Base-by-base conservation (phyloP, 192 early-diverging fungal genomes). In the Geranomyces michiganensis region DNA sequence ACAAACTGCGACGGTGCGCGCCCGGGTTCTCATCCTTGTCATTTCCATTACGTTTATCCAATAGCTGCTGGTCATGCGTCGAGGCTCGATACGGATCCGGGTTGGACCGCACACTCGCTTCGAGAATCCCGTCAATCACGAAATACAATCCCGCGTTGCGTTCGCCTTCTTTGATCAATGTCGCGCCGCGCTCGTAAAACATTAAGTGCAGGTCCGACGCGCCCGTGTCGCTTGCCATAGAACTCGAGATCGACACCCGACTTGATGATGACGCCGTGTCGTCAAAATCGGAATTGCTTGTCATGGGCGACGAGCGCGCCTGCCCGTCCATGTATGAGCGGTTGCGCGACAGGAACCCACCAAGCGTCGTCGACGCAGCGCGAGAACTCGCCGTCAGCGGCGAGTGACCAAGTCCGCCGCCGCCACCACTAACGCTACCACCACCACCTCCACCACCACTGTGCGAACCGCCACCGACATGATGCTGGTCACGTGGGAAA, bases 111-210 rank as follows among this genome's bases (percentile, higher is more conserved):
- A 91, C 89, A 7, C 83, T 85, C 1, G 87, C 92, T 32, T 93
- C 91, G 22, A 99, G 71, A 15, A 88, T 76, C 24, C 97, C 97
- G 74, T 97, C 94, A 74, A 99, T 88, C 4, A 97, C 90, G 75
- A 97, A 92, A 70, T 91, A 98, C 29, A 99, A 70, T 3, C 97
- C 97, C 14, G 85, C 79, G 26, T 86, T 86, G 10, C 92, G 84
- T 76, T 95, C 90, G 1, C 95, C 93, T 80, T 96, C 92, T 51
- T 89, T 82, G 24, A 95, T 85, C 17, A 99, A 77, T 3, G 80
- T 77, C 14, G 87, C 83, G 21, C 90, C 93, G 56, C 89, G 86
- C 6, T 90, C 90, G 60, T 90, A 87, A 67, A 87, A 91, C 65
- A 78, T 33, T 21, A 81, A 51, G 27, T 74, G 31, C 19, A 84